phyloP scores from a whole-genome alignment of 2,329 filamentous ascomycete species.

The Botrytis elliptica region DNA sequence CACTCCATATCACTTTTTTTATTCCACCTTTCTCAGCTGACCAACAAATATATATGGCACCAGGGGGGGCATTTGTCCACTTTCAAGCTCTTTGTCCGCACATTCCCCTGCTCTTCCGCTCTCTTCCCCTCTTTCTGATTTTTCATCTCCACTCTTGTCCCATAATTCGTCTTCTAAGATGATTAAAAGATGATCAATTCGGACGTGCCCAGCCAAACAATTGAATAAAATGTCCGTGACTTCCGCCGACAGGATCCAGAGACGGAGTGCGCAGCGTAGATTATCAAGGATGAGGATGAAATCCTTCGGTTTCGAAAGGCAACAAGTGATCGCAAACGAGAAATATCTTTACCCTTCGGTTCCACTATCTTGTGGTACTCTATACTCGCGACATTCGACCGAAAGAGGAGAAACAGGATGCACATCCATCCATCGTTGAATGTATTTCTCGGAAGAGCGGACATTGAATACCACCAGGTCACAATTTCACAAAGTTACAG shows the following conservation, averaged over 20 bases:
- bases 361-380: constrained; percentile 10
- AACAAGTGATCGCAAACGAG: constrained; percentile 1
- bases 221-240: constrained; percentile 13
- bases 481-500: constrained; percentile 7
- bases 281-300: neutral
- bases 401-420: constrained; percentile 13
- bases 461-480: constrained; percentile 5
- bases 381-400: neutral
- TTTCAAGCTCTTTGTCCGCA: constrained; percentile 16
- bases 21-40: constrained; percentile 18
- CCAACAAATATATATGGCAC: constrained; percentile 7
- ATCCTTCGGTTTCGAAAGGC: neutral
- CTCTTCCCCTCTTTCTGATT: constrained; percentile 10
- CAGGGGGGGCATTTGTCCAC: constrained; percentile 10
- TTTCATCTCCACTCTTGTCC: constrained; percentile 21
- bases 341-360: constrained; percentile 7
- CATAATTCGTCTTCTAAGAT: constrained; percentile 23
- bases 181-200: constrained; percentile 7
- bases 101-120: constrained; percentile 12
- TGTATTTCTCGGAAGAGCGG: constrained; percentile 11
- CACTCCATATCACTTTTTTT: constrained; percentile 18
- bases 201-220: neutral
- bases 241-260: constrained; percentile 10
- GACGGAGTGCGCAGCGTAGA: neutral
- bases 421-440: constrained; percentile 8